Percentiles rank a stretch among this genome's conserved stretches.
Evolutionary conservation across 176 grass and related monocot species (phyloP).

Genomic region (Hordeum vulgare): MorexV3_pseudomolecules_assembly NC_058524.1:479906088-479906587

Average conservation of each 20-base stretch:
- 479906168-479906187: slow-evolving; percentile 11
- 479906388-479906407: slow-evolving; percentile 38
- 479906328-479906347: slow-evolving; percentile 45
- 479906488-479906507: slow-evolving; percentile 91
- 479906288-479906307: slow-evolving; percentile 45
- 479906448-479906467: slow-evolving; percentile 46
- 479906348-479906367: slow-evolving; percentile 39
- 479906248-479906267: slow-evolving; percentile 45
- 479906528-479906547: slow-evolving; percentile 76
- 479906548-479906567: slow-evolving; percentile 73
- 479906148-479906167: slow-evolving; percentile 35
- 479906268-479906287: slow-evolving; percentile 43
- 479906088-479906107: slow-evolving; percentile 64
- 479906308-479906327: slow-evolving; percentile 57
- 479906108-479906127: slow-evolving; percentile 40
- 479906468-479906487: slow-evolving; percentile 64
- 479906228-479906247: slow-evolving; percentile 50
- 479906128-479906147: slow-evolving; percentile 30
- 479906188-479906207: slow-evolving; percentile 45
- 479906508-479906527: slow-evolving; percentile 58
- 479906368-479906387: slow-evolving; percentile 42
- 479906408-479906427: slow-evolving; percentile 72
- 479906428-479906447: slow-evolving; percentile 65
- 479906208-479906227: slow-evolving; percentile 65
- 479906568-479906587: slow-evolving; percentile 63